Conservation (phyloP, 2,329 filamentous ascomycete species). For the Exophiala xenobiotica region DNA sequence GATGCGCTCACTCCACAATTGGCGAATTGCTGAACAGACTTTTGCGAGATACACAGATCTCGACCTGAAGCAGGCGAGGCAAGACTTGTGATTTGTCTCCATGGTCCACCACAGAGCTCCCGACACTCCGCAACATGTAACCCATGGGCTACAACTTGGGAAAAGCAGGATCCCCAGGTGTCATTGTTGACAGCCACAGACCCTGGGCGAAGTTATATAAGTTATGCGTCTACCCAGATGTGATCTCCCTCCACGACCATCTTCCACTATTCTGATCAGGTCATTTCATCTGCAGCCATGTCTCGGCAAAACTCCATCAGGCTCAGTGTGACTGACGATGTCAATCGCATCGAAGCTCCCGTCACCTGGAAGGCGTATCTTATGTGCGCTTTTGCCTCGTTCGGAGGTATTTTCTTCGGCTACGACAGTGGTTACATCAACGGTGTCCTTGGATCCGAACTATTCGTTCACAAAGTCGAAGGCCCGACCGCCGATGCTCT, state of each 20-base stretch:
- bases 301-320: not conserved
- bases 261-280: too few relatives aligned
- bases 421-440: conserved; percentile 59
- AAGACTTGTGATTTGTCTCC: not conserved
- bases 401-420: conserved; percentile 61
- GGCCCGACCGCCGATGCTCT: conserved; percentile 35
- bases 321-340: conserved; percentile 38
- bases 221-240: too few relatives aligned
- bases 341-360: conserved; percentile 57
- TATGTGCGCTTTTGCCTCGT: conserved; percentile 61
- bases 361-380: conserved; percentile 60
- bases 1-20: not conserved
- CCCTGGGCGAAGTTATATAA: too few relatives aligned
- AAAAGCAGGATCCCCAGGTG: not conserved
- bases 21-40: not conserved
- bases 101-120: not conserved
- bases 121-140: not conserved
- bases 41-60: not conserved
- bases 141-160: not conserved
- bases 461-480: conserved; percentile 47
- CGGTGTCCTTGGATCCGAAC: conserved; percentile 52
- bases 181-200: not conserved
- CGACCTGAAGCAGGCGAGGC: not conserved
- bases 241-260: too few relatives aligned
- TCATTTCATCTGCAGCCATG: not conserved